Conservation (phyloP, 148 eudicot species). For the Persicaria tinctoria region DNA sequence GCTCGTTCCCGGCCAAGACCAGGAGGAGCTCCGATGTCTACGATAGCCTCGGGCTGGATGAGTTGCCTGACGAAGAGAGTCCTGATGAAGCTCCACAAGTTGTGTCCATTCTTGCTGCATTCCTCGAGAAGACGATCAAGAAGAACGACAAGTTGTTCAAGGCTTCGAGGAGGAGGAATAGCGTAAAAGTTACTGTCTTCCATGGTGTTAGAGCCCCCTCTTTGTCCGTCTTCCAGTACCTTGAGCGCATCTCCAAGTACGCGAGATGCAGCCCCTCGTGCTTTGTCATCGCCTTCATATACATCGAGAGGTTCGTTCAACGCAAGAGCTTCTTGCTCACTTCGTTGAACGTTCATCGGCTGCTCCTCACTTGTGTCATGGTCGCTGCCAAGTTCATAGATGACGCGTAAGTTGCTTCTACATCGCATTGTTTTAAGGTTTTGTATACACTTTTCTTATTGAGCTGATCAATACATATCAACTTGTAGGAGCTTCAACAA, state of each 20-base stretch:
- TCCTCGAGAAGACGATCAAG: constrained; percentile 30
- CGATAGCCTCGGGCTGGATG: constrained; percentile 22
- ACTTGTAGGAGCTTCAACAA: constrained; percentile 21
- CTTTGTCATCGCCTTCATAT: constrained; percentile 41
- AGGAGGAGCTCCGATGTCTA: constrained; percentile 14
- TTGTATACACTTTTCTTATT: too few species aligned
- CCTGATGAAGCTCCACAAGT: constrained; percentile 24
- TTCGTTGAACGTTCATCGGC: constrained; percentile 40
- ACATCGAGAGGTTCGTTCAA: constrained; percentile 27
- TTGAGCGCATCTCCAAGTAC: constrained; percentile 38
- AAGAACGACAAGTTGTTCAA: constrained; percentile 32
- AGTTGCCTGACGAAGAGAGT: constrained; percentile 11
- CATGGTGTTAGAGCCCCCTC: constrained; percentile 41
- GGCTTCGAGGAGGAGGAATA: constrained; percentile 20
- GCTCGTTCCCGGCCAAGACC: constrained; percentile 11
- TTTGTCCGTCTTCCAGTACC: constrained; percentile 31
- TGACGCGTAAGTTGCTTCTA: constrained; percentile 30
- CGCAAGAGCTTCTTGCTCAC: constrained; percentile 17
- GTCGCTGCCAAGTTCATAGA: constrained; percentile 44
- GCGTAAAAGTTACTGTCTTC: constrained; percentile 29
- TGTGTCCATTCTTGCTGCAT: constrained; percentile 23
- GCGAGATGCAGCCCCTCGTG: constrained; percentile 43
- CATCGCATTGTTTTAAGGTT: too few species aligned
- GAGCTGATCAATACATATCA: too few species aligned
- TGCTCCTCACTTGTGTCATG: constrained; percentile 36